Evolutionary conservation across 2,329 filamentous ascomycete genomes (phyloP).

Genomic region (Talaromyces atroroseus): DNA sequence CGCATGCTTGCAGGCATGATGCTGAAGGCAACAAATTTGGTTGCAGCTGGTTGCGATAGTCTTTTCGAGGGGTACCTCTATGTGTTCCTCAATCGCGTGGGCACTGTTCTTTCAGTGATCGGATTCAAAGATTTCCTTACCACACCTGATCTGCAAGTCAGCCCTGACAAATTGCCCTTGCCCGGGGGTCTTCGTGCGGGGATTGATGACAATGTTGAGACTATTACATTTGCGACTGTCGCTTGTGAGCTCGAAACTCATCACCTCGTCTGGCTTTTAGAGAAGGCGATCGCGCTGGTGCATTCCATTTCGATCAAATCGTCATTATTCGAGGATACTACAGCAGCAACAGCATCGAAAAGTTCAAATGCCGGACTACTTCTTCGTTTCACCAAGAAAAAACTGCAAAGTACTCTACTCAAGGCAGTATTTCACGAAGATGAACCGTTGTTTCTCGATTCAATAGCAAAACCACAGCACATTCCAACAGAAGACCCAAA

Average conservation of each 20-base stretch:
- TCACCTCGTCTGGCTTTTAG: constrained; percentile 32
- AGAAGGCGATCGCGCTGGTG: constrained; percentile 25
- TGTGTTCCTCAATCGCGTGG: constrained; percentile 34
- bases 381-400: constrained; percentile 22
- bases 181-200: constrained; percentile 25
- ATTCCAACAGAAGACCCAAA: constrained; percentile 17
- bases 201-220: constrained; percentile 15
- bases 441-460: constrained; percentile 25
- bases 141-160: constrained; percentile 21
- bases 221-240: constrained; percentile 20
- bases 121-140: constrained; percentile 33
- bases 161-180: constrained; percentile 22
- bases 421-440: constrained; percentile 37
- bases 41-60: constrained; percentile 26
- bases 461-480: constrained; percentile 8
- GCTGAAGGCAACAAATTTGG: constrained; percentile 22
- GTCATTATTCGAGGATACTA: constrained; percentile 8
- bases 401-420: constrained; percentile 38
- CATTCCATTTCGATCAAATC: constrained; percentile 12
- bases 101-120: constrained; percentile 35
- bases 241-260: constrained; percentile 30
- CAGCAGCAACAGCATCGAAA: background rate
- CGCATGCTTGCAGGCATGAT: constrained; percentile 28
- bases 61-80: constrained; percentile 39
- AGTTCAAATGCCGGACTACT: constrained; percentile 12